These are phyloP conservation scores for Zoysia pacifica DNA, from an alignment of 176 grass and related monocot species.

Conservation along the genomic window DNA sequence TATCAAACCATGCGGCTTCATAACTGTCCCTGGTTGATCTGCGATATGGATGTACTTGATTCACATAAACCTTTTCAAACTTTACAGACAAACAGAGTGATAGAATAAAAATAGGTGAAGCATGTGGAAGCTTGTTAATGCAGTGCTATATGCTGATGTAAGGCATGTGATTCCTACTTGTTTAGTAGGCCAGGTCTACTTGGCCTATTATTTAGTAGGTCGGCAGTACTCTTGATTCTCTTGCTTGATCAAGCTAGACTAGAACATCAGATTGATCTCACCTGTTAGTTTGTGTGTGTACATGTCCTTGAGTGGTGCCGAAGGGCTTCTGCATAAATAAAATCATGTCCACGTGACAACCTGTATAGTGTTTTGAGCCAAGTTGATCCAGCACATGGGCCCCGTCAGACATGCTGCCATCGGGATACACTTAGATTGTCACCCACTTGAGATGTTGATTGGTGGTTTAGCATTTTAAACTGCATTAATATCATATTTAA, in stretches of 20 bases:
- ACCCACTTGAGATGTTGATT: constrained; percentile 42
- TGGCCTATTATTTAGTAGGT: constrained; percentile 45
- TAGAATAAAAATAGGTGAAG: constrained; percentile 43
- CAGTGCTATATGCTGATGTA: constrained; percentile 38
- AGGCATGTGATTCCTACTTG: constrained; percentile 61
- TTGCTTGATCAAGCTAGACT: constrained; percentile 46
- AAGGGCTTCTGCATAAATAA: not conserved
- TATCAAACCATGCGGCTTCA: constrained; percentile 48
- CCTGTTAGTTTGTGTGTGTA: constrained; percentile 23
- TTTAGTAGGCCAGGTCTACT: constrained; percentile 45
- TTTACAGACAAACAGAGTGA: constrained; percentile 31
- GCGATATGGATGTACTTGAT: constrained; percentile 38
- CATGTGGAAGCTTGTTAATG: constrained; percentile 51
- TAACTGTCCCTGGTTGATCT: constrained; percentile 44
- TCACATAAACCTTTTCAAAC: constrained; percentile 40
- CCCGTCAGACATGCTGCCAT: constrained; percentile 56
- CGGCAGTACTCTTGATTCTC: constrained; percentile 46
- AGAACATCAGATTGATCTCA: constrained; percentile 33
- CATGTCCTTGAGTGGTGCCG: no score
- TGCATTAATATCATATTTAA: constrained; percentile 48
- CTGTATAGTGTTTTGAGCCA: constrained; percentile 38
- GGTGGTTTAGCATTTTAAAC: constrained; percentile 33
- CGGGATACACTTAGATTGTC: constrained; percentile 49
- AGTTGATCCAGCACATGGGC: constrained; percentile 62
- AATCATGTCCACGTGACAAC: constrained; percentile 49